Evolutionary conservation across 2,329 filamentous ascomycete species (phyloP).

Genomic region (Penicillium thymicola): DNA sequence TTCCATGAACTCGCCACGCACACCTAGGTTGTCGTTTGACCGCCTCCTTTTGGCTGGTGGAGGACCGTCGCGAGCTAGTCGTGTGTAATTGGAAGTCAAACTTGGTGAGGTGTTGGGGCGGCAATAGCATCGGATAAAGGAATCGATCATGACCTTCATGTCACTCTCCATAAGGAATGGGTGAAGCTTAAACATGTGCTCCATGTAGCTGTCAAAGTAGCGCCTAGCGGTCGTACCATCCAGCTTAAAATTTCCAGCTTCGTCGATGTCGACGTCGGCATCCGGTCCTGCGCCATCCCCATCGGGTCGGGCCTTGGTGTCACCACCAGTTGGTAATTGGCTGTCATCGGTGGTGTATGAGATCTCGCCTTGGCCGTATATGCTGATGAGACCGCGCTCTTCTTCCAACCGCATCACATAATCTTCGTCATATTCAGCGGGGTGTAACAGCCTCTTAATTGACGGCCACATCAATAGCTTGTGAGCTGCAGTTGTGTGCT

Average conservation of each 20-base stretch:
- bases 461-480: conserved; percentile 71
- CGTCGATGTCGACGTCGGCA: conserved; percentile 50
- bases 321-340: conserved; percentile 29
- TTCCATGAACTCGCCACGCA: conserved; percentile 22
- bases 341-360: conserved; percentile 55
- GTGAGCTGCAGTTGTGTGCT: conserved; percentile 88
- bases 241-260: conserved; percentile 52
- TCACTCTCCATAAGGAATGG: conserved; percentile 58
- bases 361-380: conserved; percentile 78
- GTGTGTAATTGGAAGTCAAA: not conserved
- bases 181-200: conserved; percentile 61
- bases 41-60: conserved; percentile 39
- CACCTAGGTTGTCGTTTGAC: conserved; percentile 30
- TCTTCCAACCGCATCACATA: conserved; percentile 77
- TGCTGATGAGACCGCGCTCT: conserved; percentile 66
- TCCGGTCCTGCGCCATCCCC: conserved; percentile 21
- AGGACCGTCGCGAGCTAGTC: conserved; percentile 22
- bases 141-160: conserved; percentile 51
- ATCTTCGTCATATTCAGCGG: conserved; percentile 57
- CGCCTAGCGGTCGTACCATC: conserved; percentile 50
- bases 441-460: conserved; percentile 61
- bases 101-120: conserved; percentile 19
- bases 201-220: conserved; percentile 55
- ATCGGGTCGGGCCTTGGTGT: conserved; percentile 6
- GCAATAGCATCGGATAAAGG: conserved; percentile 51